phyloP scores from a whole-genome alignment of 2,329 filamentous ascomycete species.

The Colletotrichum lentis region DNA sequence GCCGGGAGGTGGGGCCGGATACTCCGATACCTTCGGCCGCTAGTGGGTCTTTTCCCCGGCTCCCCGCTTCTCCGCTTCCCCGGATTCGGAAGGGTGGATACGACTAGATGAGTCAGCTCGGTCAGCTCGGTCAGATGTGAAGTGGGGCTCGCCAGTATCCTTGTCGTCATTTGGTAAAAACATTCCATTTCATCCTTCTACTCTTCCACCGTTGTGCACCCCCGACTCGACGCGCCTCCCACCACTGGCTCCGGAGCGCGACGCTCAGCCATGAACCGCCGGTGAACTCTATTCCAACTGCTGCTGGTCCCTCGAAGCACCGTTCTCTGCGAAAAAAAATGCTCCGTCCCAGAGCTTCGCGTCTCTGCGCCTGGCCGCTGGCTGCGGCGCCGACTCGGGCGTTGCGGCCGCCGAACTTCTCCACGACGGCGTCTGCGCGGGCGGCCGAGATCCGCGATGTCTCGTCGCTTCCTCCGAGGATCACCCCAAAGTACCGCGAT shows the following conservation, averaged over 20 bases:
- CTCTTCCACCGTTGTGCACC: not conserved
- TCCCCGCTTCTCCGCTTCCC: too few species aligned
- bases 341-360: not conserved
- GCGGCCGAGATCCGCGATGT: conserved; percentile 60
- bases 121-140: conserved; percentile 3
- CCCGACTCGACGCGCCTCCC: not conserved
- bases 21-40: too few species aligned
- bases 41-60: too few species aligned
- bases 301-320: too few species aligned
- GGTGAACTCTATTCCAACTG: not conserved
- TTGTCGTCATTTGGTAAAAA: conserved; percentile 37
- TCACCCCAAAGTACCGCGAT: conserved; percentile 71
- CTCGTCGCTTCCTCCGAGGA: conserved; percentile 60
- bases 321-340: conserved; percentile 9
- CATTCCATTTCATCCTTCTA: not conserved
- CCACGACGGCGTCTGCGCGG: conserved; percentile 43
- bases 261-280: not conserved
- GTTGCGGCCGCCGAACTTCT: conserved; percentile 16
- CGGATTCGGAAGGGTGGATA: too few species aligned
- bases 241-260: not conserved
- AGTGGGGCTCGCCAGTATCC: conserved; percentile 23
- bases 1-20: too few species aligned
- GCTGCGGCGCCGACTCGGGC: conserved; percentile 5
- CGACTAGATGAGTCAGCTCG: conserved; percentile 18
- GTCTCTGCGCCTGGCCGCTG: not conserved